phyloP scores from a whole-genome alignment of 768 basidiomycete species.

The Chalciporus piperatus region DNA sequence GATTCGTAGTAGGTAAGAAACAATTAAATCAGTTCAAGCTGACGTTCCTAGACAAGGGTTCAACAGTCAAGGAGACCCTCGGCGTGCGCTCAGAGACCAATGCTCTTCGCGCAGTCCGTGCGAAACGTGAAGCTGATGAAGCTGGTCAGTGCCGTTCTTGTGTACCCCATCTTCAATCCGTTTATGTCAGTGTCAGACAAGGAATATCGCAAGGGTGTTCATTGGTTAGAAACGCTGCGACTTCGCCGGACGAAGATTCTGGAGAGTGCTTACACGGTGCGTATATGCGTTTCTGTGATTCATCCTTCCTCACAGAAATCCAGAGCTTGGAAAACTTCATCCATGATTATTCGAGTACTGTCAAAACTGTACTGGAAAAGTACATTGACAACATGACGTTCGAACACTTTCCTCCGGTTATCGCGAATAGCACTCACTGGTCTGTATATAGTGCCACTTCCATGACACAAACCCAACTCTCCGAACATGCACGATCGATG shows the following conservation, averaged over 20 bases:
- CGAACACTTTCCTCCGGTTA: constrained; percentile 2
- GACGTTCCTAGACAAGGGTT: constrained; percentile 78
- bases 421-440: neutral
- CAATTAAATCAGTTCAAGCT: constrained; percentile 86
- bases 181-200: constrained; percentile 52
- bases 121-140: constrained; percentile 89
- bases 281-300: constrained; percentile 13
- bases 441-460: constrained; percentile 66
- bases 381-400: constrained; percentile 80
- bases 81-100: constrained; percentile 57
- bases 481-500: constrained; percentile 56
- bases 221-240: constrained; percentile 90
- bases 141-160: constrained; percentile 54
- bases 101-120: constrained; percentile 72
- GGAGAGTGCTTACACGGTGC: constrained; percentile 75
- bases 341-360: constrained; percentile 60
- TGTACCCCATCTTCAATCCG: neutral
- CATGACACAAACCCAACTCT: constrained; percentile 71
- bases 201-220: constrained; percentile 85
- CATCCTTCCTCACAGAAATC: constrained; percentile 8
- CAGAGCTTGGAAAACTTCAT: constrained; percentile 83
- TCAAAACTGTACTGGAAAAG: constrained; percentile 63
- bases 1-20: constrained; percentile 59
- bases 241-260: constrained; percentile 79
- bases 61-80: constrained; percentile 56